Conservation (phyloP, 179 eudicot genomes). For the Corrigiola litoralis region DNA sequence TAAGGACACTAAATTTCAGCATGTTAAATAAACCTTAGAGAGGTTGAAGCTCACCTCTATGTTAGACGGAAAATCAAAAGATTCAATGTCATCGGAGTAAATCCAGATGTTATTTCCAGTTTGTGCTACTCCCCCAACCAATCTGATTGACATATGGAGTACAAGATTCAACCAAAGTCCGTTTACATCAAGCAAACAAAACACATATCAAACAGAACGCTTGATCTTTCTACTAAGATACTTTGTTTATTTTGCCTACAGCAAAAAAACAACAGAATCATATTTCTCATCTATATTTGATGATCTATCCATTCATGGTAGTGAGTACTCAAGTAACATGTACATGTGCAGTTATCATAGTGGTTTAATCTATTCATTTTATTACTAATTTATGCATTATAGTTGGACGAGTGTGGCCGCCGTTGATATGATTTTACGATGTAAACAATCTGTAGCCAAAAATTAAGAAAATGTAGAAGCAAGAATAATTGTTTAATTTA, state of each 20-base stretch:
- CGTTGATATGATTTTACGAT: no score
- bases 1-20: slow-evolving; percentile 1
- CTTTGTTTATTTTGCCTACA: no score
- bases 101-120: slow-evolving; percentile 52
- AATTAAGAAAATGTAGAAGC: not conserved
- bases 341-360: no score
- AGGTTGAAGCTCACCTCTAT: slow-evolving; percentile 39
- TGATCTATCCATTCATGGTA: no score
- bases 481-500: not conserved
- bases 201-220: not conserved
- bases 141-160: slow-evolving; percentile 38
- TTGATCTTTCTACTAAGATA: no score
- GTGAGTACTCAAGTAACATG: no score
- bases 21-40: not conserved
- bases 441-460: not conserved
- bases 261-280: no score
- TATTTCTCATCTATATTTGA: no score
- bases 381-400: no score
- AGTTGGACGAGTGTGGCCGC: no score
- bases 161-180: not conserved
- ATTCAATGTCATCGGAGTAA: slow-evolving; percentile 32
- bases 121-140: slow-evolving; percentile 57
- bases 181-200: not conserved
- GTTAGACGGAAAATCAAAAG: slow-evolving; percentile 28
- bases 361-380: no score